Evolutionary conservation across 2,329 filamentous ascomycete genomes (phyloP), one percentile per base, ranked within the genome.

Genomic region (Onygenales sp.): DNA sequence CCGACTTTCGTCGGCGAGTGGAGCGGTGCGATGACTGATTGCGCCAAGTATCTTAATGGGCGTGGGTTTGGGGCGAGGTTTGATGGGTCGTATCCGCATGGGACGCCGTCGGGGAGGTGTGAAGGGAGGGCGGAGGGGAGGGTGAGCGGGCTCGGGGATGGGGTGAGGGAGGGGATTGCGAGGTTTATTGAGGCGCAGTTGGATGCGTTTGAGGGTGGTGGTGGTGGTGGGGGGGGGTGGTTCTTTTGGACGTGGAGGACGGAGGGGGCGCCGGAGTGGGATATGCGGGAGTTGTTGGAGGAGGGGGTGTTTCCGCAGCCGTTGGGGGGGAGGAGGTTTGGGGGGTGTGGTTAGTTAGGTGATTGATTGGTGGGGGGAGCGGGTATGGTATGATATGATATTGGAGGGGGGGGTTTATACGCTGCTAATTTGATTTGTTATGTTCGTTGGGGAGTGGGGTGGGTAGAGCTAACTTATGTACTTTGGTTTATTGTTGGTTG

Each of bases 1-100:
- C 84, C 80, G 76, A 78, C 79, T n/a, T 72, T 86, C 52, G 78
- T 85, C 5, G 84, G 84, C 43, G 84, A 87, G 65, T 87, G 84
- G 83, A 81, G 79, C 1, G 83, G 76, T 21, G 84, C 83, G 11
- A 78, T 85, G 75, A 86, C 84, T 2, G 76, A 79, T 57, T 81
- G 78, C 58, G 75, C 78, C 7, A 74, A 72, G 48, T 76, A 72
- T 54, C 63, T 75, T 47, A 81, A 81, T 57, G 82, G 84, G 42
- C 78, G 77, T 54, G 78, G 77, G 2, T 68, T 79, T 43, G 83
- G 82, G 10, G 75, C 82, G 7, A 75, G 84, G 38, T 83, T 80
- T 55, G 72, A 75, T 44, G 82, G 81, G 11, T 76, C 75, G 2
- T 79, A 74, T 58, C 64, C 71, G 0, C 74, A 69, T 35, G 77